These are phyloP conservation scores for Nyctanthes arbortristis DNA, from an alignment of 257 asterid genomes.

Conservation along the genomic window DNA sequence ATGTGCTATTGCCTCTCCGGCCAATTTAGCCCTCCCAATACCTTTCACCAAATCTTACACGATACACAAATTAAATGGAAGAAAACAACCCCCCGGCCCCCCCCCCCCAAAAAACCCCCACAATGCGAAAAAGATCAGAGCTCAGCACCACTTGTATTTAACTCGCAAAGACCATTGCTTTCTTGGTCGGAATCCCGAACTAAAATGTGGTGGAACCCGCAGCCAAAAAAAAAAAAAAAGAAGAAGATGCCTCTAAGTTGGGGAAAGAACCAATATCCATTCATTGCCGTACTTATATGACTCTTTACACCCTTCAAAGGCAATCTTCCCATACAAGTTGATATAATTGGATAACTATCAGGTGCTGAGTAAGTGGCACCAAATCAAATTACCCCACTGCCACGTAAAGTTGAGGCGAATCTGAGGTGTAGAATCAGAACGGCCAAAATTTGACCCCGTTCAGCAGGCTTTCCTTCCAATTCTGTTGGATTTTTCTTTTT, in stretches of 20 bases:
- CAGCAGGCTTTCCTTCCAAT: background rate
- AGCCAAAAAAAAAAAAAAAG: too few relatives aligned
- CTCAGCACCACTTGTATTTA: constrained; percentile 11
- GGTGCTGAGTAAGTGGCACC: background rate
- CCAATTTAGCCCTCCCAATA: background rate
- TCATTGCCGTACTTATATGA: constrained; percentile 9
- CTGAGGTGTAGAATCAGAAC: background rate
- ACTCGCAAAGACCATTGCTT: background rate
- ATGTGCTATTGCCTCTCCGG: constrained; percentile 23
- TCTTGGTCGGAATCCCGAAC: background rate
- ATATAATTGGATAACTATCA: constrained; percentile 28
- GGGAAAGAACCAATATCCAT: background rate
- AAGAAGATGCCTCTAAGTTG: background rate
- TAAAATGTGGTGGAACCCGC: background rate
- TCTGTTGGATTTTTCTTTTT: constrained; percentile 7
- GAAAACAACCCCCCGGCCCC: too few relatives aligned
- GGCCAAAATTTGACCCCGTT: too few relatives aligned
- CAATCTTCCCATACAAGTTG: constrained; percentile 27
- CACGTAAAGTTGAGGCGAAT: constrained; percentile 30
- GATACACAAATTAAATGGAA: too few relatives aligned
- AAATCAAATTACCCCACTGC: background rate
- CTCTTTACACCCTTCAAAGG: constrained; percentile 43
- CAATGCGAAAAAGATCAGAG: too few relatives aligned
- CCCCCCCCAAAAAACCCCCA: too few relatives aligned
- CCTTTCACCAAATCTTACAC: too few relatives aligned